A percentile compares a stretch with the other conserved stretches of the same genome.
Conservation (phyloP, 208 protist species). For the Trypanosoma avium region DNA sequence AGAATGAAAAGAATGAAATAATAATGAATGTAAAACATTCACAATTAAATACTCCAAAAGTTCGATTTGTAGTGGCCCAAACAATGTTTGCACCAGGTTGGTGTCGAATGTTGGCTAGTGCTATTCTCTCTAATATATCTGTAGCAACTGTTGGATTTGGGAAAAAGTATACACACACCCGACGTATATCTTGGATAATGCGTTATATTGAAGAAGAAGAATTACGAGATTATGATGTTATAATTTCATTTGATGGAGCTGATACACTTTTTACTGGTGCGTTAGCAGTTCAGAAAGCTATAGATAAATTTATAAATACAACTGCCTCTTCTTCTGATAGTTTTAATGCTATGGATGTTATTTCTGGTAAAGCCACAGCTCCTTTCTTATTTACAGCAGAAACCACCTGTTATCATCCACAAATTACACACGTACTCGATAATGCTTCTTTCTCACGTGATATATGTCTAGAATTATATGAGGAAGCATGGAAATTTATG, state of each 20-base stretch:
- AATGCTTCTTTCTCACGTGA: no score
- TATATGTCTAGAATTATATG: constrained; percentile 16
- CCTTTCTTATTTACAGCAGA: constrained; percentile 22
- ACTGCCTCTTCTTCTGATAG: constrained; percentile 3
- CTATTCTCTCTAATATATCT: constrained; percentile 19
- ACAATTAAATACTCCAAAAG: not conserved
- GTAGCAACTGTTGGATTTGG: constrained; percentile 16
- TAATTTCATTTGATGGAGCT: constrained; percentile 19
- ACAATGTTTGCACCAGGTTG: constrained; percentile 8
- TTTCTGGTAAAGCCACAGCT: not conserved
- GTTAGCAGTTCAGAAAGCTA: not conserved
- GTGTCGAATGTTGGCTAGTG: constrained; percentile 22
- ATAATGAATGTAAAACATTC: not conserved
- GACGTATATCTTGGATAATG: constrained; percentile 14
- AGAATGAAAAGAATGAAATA: not conserved
- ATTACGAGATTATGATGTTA: constrained; percentile 18
- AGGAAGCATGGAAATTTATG: not conserved
- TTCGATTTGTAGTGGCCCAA: constrained; percentile 19
- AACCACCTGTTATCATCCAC: constrained; percentile 14
- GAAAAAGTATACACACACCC: constrained; percentile 8
- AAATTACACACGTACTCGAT: not conserved
- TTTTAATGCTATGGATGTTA: not conserved
- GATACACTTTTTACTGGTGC: constrained; percentile 19
- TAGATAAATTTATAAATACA: constrained; percentile 7
- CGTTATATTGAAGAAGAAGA: constrained; percentile 12